phyloP scores from a whole-genome alignment of 306 rosid genomes.

The Medicago arabica region DNA sequence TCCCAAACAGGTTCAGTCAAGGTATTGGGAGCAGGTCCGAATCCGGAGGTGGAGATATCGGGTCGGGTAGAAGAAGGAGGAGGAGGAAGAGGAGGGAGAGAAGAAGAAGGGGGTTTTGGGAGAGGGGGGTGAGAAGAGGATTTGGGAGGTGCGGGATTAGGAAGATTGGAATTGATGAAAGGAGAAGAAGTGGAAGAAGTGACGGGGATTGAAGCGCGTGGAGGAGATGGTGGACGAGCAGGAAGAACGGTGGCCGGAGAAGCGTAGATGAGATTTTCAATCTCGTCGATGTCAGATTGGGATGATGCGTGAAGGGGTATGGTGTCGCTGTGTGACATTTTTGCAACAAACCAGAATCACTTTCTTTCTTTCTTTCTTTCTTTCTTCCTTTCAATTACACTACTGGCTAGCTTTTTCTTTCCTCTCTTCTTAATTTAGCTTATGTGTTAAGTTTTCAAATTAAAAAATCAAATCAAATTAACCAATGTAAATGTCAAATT shows the following conservation, averaged over 20 bases:
- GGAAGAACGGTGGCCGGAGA: conserved; percentile 72
- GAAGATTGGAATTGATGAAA: conserved; percentile 48
- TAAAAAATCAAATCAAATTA: too few relatives aligned
- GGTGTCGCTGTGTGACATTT: conserved; percentile 91
- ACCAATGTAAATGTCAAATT: too few relatives aligned
- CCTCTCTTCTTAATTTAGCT: too few relatives aligned
- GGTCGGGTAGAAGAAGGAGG: conserved; percentile 36
- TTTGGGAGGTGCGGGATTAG: conserved; percentile 43
- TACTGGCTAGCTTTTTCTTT: too few relatives aligned
- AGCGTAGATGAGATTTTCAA: conserved; percentile 89
- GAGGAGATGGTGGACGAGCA: conserved; percentile 78
- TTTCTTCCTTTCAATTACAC: background rate
- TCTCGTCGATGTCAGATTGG: conserved; percentile 99
- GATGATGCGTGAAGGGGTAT: conserved; percentile 89
- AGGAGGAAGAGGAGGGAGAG: conserved; percentile 39
- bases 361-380: background rate
- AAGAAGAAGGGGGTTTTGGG: conserved; percentile 25
- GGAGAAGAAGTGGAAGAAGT: conserved; percentile 62
- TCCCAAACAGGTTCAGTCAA: conserved; percentile 98
- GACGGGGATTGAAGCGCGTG: conserved; percentile 88
- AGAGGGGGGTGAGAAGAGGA: conserved; percentile 21
- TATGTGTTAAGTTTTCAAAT: too few relatives aligned
- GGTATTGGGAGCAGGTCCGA: conserved; percentile 82
- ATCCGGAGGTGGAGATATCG: conserved; percentile 50
- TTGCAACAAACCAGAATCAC: background rate